Evolutionary conservation across 257 asterid species (phyloP), one percentile per base, ranked within the genome.

Genomic region (Prunella vulgaris): DNA sequence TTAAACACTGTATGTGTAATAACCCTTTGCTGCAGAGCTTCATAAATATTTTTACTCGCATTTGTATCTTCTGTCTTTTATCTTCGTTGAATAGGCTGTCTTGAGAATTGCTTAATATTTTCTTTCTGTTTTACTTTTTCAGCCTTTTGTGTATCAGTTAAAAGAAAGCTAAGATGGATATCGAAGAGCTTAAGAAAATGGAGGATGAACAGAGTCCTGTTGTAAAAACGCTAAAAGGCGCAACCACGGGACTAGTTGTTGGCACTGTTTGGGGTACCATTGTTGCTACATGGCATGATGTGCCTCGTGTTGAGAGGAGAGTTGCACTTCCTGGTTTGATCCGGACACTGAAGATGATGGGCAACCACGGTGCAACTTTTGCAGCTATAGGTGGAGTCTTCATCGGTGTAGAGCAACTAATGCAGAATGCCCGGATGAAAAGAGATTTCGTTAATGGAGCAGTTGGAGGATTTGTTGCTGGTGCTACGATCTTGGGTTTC

Each of bases 301-400:
- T 94, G 28, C 99, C 99, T 61, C 97, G 97, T 81, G 97, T 94
- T 38, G 97, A 94, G 84, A 86, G 97, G 80, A 86, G 80, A 0
- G 87, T 94, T 9, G 97, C 99, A 57, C 97, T 91, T 78, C 99
- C 97, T 20, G 99, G 99, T 61, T 80, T 94, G 70, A 70, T 91
- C 66, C 81, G 99, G 74, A 91, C 99, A 59, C 70, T 94, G 72
- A 91, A 87, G 84, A 86, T 91, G 99, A 94, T 91, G 97, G 96
- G 97, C 37, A 94, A 71, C 73, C 66, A 87, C 62, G 99, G 99
- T 71, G 68, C 75, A 14, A 94, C 96, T 15, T 94, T 91, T 85
- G 99, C 99, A 71, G 97, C 97, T 6, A 79, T 94, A 49, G 97
- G 99, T 69, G 99, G 99, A 71, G 87, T 94, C 69, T 91, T 77